Evolutionary conservation across 2,329 filamentous ascomycete genomes (phyloP), one percentile per base, ranked within the genome.

Genomic region (Hymenoscyphus linearis): DNA sequence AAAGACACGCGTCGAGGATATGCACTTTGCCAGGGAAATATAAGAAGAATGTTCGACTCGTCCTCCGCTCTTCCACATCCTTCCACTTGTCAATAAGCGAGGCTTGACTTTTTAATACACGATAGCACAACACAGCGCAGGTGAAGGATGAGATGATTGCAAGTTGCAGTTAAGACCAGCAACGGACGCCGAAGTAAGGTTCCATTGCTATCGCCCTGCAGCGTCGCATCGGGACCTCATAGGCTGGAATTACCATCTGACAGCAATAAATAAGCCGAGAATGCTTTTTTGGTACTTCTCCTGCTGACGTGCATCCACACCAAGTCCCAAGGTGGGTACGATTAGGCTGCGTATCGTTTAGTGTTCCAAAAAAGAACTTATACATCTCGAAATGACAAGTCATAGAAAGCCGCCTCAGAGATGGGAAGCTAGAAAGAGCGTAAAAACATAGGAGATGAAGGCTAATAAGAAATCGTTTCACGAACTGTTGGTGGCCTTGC

Each of bases 391-490:
- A 50, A 50, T 50, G 44, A 50, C 44, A 1, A 25, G 44, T 50
- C 44, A 50, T 25, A 50, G 18, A 50, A 50, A 22, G 44, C 22
- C 18, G 22, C 44, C 25, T n/a, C 18, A 50, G 44, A 22, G 44
- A 25, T 2, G 13, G 14, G 18, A 22, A 50, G 40, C 18, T 2
- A 7, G 18, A 47, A 47, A 47, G n/a, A 47, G 22, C 5, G 40
- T 47, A 47, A 9, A n/a, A 18, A 47, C 22, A 50, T 18, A 50
- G 44, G 44, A 50, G 18, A 50, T 50, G 44, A 50, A 31, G 44
- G 44, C 44, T 50, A 50, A 50, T 50, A 50, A 50, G 44, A 50
- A 50, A 50, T 50, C 25, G 44, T 50, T 50, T 50, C 44, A 50
- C 44, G 44, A 50, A 50, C 44, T 50, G 44, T 22, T 47, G 40